phyloP scores from a whole-genome alignment of 208 protist genomes.

The Acanthamoeba healyi region DNA sequence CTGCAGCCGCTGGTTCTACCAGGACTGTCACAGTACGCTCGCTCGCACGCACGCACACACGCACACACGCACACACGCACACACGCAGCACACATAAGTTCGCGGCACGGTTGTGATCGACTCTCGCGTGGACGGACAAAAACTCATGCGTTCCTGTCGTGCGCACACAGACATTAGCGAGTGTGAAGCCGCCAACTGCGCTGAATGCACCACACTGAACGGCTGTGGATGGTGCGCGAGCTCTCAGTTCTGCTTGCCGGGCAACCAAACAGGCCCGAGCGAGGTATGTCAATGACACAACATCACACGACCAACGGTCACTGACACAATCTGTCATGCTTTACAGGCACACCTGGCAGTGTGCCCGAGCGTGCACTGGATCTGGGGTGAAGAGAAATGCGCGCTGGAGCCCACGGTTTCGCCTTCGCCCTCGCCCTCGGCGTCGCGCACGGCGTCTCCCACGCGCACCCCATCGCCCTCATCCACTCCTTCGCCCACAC shows the following conservation, averaged over 20 bases:
- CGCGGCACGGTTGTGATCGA: not conserved
- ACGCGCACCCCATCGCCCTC: not conserved
- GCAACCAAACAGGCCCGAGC: not conserved
- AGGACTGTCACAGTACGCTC: conserved; percentile 26
- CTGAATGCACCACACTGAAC: not conserved
- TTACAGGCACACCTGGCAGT: not conserved
- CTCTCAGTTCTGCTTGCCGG: not conserved
- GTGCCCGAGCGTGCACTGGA: not conserved
- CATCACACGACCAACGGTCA: too few species aligned
- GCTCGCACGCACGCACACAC: not conserved
- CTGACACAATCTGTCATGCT: not conserved
- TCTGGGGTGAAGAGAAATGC: not conserved
- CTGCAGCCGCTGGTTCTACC: conserved; percentile 37
- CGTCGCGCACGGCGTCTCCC: not conserved
- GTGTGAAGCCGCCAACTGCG: not conserved
- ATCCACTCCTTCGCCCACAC: not conserved
- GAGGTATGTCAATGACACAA: not conserved
- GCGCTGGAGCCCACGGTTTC: not conserved
- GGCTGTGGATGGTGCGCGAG: not conserved
- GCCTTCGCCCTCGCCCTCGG: not conserved
- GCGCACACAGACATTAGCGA: not conserved
- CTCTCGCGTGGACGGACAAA: too few species aligned
- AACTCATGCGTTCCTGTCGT: too few species aligned
- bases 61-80: not conserved
- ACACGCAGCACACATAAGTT: not conserved